Evolutionary conservation across 2,329 filamentous ascomycete species (phyloP), one percentile per base, ranked within the genome.

Genomic region (Aspergillus ruber): DNA sequence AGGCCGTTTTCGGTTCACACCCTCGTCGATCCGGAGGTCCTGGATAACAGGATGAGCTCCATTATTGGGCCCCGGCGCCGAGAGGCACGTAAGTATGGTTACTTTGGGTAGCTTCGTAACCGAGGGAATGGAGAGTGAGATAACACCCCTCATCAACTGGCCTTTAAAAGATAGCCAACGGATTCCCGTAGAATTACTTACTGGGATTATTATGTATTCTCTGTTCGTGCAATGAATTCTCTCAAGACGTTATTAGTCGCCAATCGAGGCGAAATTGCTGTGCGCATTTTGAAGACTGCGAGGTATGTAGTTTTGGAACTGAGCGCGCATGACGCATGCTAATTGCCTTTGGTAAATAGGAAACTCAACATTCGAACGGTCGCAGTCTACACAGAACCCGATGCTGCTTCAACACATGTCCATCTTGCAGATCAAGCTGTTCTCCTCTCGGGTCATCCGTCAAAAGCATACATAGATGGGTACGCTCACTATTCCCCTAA

Each of bases 231-330:
- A 23, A 67, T 70, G 68, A 62, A 69, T 46, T 53, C 47, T n/a
- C 48, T 80, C 29, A 76, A 75, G 56, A 77, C 69, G 10, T 54
- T 83, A 15, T 63, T 84, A 10, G 72, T 83, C 42, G 79, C 80
- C 8, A 83, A 84, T 59, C 70, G 80, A 41, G 80, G 79, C 42
- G 79, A 82, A 57, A 82, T 82, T 45, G 76, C 78, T 2, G 69
- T 71, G 27, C 73, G 79, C 25, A 75, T 80, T 47, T 72, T 74
- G 57, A 73, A 64, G 57, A 75, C 77, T n/a, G 75, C 74, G 7
- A 74, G 67, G 63, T 67, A 58, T 29, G 54, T 43, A 43, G 8
- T 18, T 5, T 20, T 10, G 42, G 3, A 5, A 12, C 6, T 10
- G 21, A 20, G n/a, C 18, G 13, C 32, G 18, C 39, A 27, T 9